These are phyloP conservation scores for Colletotrichum liaoningense DNA, from an alignment of 2,329 filamentous ascomycete genomes.

Conservation along the genomic window DNA sequence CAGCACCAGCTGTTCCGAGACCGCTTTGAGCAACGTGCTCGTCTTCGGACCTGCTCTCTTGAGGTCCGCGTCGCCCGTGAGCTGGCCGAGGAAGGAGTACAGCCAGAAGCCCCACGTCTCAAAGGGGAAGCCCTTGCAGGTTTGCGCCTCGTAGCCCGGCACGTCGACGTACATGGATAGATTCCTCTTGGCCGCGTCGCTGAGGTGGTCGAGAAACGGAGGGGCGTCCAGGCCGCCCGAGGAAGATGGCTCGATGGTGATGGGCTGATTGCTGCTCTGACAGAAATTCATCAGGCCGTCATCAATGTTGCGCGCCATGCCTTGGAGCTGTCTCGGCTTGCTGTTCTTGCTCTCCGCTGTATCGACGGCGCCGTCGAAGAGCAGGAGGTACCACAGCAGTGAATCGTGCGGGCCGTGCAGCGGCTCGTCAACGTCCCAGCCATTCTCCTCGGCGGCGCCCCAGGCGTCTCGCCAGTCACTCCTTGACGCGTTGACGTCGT, in stretches of 20 bases:
- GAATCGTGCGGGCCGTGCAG: conserved; percentile 44
- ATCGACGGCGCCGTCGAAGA: conserved; percentile 45
- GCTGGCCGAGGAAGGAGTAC: conserved; percentile 52
- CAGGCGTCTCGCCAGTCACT: conserved; percentile 49
- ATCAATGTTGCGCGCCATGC: conserved; percentile 47
- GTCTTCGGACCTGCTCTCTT: conserved; percentile 35
- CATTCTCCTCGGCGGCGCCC: conserved; percentile 40
- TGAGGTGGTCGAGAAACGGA: conserved; percentile 47
- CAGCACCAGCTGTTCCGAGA: conserved; percentile 50
- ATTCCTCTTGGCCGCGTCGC: conserved; percentile 45
- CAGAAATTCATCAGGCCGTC: conserved; percentile 44
- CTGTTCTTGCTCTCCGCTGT: conserved; percentile 36
- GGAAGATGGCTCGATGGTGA: conserved; percentile 44
- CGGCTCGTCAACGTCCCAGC: conserved; percentile 48
- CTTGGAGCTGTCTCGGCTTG: conserved; percentile 38
- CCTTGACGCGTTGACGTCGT: conserved; percentile 52
- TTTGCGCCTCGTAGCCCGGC: conserved; percentile 43
- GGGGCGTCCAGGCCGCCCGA: conserved; percentile 42
- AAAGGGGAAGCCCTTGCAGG: conserved; percentile 49
- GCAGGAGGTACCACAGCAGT: conserved; percentile 48
- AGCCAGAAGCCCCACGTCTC: conserved; percentile 56
- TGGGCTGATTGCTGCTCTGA: conserved; percentile 32
- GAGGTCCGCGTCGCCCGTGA: conserved; percentile 49
- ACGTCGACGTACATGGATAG: conserved; percentile 45
- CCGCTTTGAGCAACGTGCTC: conserved; percentile 41